A percentile compares a stretch with the other conserved stretches of the same genome.
Evolutionary conservation across 23 red algal species (phyloP).

Genomic region (Chondrus crispus): DNA sequence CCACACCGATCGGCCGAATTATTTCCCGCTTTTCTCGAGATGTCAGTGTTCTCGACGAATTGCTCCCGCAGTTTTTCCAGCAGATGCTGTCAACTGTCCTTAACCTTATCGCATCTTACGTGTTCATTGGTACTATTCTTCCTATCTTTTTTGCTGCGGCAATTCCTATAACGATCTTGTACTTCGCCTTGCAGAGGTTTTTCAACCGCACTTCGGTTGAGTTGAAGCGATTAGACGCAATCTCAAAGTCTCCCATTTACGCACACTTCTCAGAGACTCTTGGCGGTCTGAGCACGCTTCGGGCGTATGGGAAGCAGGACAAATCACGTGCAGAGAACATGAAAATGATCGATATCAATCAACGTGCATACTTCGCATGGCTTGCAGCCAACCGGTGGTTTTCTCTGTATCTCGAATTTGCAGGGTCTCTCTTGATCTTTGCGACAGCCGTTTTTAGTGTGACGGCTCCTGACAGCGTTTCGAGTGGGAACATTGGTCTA

Average conservation of each 20-base stretch:
- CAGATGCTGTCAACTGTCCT: slow-evolving; percentile 60
- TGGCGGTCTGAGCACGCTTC: slow-evolving; percentile 85
- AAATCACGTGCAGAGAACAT: slow-evolving; percentile 46
- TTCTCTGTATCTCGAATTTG: slow-evolving; percentile 78
- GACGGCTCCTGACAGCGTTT: slow-evolving; percentile 18
- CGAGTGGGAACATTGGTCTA: slow-evolving; percentile 62
- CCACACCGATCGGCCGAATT: slow-evolving; percentile 93
- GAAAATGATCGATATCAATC: slow-evolving; percentile 79
- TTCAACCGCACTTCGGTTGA: slow-evolving; percentile 84
- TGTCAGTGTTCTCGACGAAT: slow-evolving; percentile 58
- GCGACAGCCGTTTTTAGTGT: slow-evolving; percentile 85
- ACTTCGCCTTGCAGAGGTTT: slow-evolving; percentile 72
- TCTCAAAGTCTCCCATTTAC: slow-evolving; percentile 92
- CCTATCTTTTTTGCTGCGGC: slow-evolving; percentile 74
- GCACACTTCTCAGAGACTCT: slow-evolving; percentile 96
- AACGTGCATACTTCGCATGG: slow-evolving; percentile 72
- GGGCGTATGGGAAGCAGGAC: slow-evolving; percentile 76
- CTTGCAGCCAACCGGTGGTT: slow-evolving; percentile 80
- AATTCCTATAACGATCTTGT: slow-evolving; percentile 63
- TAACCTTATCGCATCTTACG: slow-evolving; percentile 76
- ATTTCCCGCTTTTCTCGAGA: slow-evolving; percentile 89
- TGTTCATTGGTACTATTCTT: slow-evolving; percentile 77
- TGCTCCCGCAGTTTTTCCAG: slow-evolving; percentile 76
- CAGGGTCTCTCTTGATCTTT: slow-evolving; percentile 77
- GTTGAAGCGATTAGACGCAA: slow-evolving; percentile 87